Evolutionary conservation across 371 early-diverging fungal species (phyloP), one percentile per base, ranked within the genome.

Genomic region (Saksenaea vasiformis): DNA sequence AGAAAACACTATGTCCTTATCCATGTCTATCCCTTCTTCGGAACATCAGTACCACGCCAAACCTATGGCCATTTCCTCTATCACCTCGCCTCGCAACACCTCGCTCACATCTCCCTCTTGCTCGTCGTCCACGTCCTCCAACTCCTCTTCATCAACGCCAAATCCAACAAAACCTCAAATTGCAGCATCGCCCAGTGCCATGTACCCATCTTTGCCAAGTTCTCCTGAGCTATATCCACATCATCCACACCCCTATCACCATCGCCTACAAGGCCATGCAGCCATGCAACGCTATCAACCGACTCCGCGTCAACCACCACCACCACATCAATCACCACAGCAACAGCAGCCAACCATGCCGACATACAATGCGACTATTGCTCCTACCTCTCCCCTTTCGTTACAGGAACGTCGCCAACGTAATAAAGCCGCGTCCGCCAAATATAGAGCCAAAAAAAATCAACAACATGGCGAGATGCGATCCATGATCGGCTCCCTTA

Each of bases 391-490:
- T n/a, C 74, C 85, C 2, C 66, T 86, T 9, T 83, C 87, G 0
- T 60, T 84, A 13, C 69, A 74, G 9, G 87, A 87, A 62, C 71
- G 86, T 22, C 79, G 86, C 4, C 77, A 81, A 11, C 74, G 87
- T 19, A 87, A 87, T 68, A 87, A 87, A 60, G 76, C 83, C 5
- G 87, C 87, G 0, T 87, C 87, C 10, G 86, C 87, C 8, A 87
- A 87, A 66, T 87, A 87, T 64, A 70, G 87, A 26, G 85, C 84
- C 34, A 87, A 87, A 65, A 87, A 86, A 67, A 86, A 85, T 51
- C 71, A 76, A 54, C 83, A 85, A 62, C 77, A 85, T 22, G 70
- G 78, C 14, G 86, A 87, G 64, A 87, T 87, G 87, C 67, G 79
- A n/a, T 19, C 65, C 2, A 69, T 78, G 56, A 83, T 87, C 53